These are phyloP conservation scores for Funneliformis caledonium DNA, from an alignment of 371 early-diverging fungal species.

Conservation along the genomic window DNA sequence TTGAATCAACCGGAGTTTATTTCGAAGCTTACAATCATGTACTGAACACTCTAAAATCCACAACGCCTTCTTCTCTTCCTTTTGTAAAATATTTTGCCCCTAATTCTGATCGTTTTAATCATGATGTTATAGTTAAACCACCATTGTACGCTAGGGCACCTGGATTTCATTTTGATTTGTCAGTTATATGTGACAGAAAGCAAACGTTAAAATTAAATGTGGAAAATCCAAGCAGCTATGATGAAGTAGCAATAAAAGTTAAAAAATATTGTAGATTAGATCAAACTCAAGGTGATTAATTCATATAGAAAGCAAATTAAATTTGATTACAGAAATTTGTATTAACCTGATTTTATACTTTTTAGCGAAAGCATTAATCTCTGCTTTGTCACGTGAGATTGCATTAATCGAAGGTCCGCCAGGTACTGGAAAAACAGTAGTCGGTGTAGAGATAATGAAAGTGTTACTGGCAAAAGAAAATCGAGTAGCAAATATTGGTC, in stretches of 20 bases:
- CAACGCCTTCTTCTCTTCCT: conserved; percentile 45
- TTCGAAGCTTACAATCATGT: conserved; percentile 56
- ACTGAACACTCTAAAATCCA: conserved; percentile 49
- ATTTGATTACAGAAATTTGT: background rate
- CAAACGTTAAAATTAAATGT: background rate
- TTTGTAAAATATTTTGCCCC: conserved; percentile 49
- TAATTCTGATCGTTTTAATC: conserved; percentile 37
- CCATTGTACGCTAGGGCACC: conserved; percentile 51
- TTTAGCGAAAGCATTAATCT: conserved; percentile 44
- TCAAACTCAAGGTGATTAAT: background rate
- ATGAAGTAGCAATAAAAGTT: background rate
- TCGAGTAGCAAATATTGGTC: conserved; percentile 42
- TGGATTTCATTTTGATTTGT: conserved; percentile 46
- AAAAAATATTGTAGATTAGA: background rate
- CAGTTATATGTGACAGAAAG: conserved; percentile 35
- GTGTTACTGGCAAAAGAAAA: conserved; percentile 47
- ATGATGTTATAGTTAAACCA: background rate
- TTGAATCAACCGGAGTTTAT: conserved; percentile 50
- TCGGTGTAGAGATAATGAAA: conserved; percentile 55
- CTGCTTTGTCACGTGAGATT: conserved; percentile 48
- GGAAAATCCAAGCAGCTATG: background rate
- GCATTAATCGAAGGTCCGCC: conserved; percentile 56
- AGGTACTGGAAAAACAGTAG: conserved; percentile 58
- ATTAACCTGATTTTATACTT: background rate
- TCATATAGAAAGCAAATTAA: background rate